Evolutionary conservation across 2,329 filamentous ascomycete species (phyloP).

Genomic region (Blastomyces silverae): DNA sequence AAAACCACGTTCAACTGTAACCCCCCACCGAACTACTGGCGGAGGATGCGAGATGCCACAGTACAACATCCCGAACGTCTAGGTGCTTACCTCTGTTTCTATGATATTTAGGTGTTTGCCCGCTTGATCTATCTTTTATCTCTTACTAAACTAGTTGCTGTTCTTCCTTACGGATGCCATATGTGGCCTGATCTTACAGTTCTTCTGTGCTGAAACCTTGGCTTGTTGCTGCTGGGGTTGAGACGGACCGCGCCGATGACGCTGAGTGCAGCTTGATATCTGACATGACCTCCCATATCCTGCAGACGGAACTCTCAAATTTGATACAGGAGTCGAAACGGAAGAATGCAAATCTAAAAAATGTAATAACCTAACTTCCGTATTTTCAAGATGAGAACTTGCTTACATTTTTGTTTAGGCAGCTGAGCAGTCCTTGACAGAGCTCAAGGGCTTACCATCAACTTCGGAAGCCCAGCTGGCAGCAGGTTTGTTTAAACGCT

Average conservation of each 20-base stretch:
- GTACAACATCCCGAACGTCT: conserved; percentile 2
- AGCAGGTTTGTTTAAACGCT: conserved; percentile 48
- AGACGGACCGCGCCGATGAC: background rate
- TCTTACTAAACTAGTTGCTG: background rate
- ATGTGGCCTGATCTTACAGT: background rate
- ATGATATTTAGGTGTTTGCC: background rate
- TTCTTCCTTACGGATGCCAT: background rate
- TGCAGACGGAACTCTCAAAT: conserved; percentile 80
- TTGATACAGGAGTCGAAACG: conserved; percentile 93
- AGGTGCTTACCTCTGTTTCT: background rate
- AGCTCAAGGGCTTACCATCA: conserved; percentile 68
- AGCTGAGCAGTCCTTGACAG: conserved; percentile 86
- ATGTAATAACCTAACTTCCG: conserved; percentile 38
- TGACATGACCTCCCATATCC: conserved; percentile 83
- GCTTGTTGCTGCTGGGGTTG: background rate
- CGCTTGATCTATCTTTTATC: background rate
- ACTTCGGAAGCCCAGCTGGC: conserved; percentile 70
- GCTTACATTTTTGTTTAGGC: conserved; percentile 51
- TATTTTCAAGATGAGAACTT: conserved; percentile 7
- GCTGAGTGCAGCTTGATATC: conserved; percentile 17
- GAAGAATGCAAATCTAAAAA: conserved; percentile 83
- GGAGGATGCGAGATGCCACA: conserved; percentile 11
- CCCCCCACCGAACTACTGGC: too few species aligned
- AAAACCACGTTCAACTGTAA: too few species aligned
- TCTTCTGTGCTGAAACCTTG: background rate